Conservation (phyloP, 805 yeast genomes). For the Peterozyma toletana region DNA sequence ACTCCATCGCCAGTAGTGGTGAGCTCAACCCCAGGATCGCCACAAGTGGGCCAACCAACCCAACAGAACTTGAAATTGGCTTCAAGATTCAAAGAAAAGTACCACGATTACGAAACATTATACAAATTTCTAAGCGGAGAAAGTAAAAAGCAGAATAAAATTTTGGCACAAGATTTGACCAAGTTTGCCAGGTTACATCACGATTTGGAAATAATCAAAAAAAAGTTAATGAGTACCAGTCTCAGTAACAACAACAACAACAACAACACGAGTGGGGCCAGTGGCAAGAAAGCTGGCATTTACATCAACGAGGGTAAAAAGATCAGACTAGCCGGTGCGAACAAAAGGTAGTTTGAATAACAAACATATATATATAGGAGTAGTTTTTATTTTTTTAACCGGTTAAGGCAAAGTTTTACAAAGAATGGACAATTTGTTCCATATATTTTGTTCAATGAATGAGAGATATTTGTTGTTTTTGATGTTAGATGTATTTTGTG, state of each 20-base stretch:
- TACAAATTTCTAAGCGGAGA: slow-evolving; percentile 22
- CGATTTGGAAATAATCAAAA: slow-evolving; percentile 1
- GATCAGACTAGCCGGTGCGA: background rate
- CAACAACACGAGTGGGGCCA: background rate
- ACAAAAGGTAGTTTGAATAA: no score
- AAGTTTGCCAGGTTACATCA: slow-evolving; percentile 4
- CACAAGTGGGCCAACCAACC: slow-evolving; percentile 1
- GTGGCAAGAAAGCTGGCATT: background rate
- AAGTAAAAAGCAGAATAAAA: background rate
- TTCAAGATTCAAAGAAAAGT: slow-evolving; percentile 35
- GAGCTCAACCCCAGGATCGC: no score
- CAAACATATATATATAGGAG: no score
- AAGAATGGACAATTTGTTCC: no score
- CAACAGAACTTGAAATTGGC: slow-evolving; percentile 37
- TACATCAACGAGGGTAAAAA: background rate
- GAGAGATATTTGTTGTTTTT: no score
- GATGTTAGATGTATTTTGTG: no score
- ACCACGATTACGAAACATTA: slow-evolving; percentile 41
- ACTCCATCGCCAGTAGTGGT: no score
- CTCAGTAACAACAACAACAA: background rate
- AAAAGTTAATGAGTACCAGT: background rate
- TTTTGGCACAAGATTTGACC: slow-evolving; percentile 1
- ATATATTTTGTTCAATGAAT: no score
- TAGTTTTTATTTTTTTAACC: no score
- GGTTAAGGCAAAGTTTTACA: no score